Percentiles rank a stretch among this genome's conserved stretches.
Evolutionary conservation across 371 early-diverging fungal species (phyloP).

Genomic region (Pancytospora epiphaga): DNA sequence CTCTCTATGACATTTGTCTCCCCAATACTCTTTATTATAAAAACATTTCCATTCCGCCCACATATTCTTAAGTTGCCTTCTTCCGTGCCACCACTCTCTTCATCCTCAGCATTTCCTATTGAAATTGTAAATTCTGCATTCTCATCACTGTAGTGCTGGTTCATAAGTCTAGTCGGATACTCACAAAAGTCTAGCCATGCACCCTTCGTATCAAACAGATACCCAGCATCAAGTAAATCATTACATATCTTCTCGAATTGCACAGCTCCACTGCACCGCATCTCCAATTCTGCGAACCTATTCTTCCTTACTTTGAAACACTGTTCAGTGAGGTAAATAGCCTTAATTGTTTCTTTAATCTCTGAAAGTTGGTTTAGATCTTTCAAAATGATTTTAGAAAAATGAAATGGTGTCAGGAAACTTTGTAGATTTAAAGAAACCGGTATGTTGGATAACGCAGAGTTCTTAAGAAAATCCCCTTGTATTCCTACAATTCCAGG

Average conservation of each 20-base stretch:
- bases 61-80: not conserved
- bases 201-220: conserved; percentile 21
- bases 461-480: conserved; percentile 42
- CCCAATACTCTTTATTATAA: conserved; percentile 15
- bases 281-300: conserved; percentile 50
- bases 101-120: conserved; percentile 3
- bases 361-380: conserved; percentile 20
- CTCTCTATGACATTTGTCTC: conserved; percentile 11
- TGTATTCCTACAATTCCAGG: conserved; percentile 32
- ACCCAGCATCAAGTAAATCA: conserved; percentile 33
- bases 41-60: conserved; percentile 10
- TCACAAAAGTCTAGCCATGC: conserved; percentile 34
- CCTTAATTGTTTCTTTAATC: conserved; percentile 33
- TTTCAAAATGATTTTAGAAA: conserved; percentile 25
- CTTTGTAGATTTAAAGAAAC: not conserved
- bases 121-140: conserved; percentile 9
- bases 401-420: conserved; percentile 35
- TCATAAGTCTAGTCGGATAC: not conserved
- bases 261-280: conserved; percentile 48
- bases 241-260: conserved; percentile 56
- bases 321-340: conserved; percentile 47
- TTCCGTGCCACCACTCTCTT: not conserved
- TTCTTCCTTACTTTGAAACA: conserved; percentile 45
- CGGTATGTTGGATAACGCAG: conserved; percentile 7
- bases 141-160: conserved; percentile 7